Conservation (phyloP, 495 filamentous ascomycete genomes). For the Xylaria telfairii region DNA sequence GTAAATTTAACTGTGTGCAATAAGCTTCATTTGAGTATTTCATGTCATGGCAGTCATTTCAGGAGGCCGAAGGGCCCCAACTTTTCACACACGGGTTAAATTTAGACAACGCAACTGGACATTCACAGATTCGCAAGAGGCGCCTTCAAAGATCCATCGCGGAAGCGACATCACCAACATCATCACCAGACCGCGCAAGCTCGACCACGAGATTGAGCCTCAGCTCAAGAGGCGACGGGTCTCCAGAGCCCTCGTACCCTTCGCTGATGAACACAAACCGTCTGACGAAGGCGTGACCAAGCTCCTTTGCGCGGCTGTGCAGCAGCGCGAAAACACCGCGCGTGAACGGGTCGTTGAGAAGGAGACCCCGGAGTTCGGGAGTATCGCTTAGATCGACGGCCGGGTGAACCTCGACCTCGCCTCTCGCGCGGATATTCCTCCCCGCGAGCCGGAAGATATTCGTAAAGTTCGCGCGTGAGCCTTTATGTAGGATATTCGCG, state of each 20-base stretch:
- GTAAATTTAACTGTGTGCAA: neutral
- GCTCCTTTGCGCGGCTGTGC: neutral
- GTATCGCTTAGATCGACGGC: neutral
- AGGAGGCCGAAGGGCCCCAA: neutral
- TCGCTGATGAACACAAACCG: constrained; percentile 9
- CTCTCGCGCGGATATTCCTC: neutral
- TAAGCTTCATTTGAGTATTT: neutral
- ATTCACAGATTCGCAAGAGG: neutral
- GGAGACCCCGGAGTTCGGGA: neutral
- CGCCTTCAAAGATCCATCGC: neutral
- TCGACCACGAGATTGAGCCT: constrained; percentile 10
- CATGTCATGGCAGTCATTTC: neutral
- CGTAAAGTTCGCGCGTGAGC: neutral
- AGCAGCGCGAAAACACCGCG: constrained; percentile 1
- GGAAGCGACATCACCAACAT: neutral
- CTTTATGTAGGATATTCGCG: constrained; percentile 1
- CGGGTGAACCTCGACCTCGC: neutral
- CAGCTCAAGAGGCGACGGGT: neutral
- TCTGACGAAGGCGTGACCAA: neutral
- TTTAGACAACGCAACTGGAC: no score
- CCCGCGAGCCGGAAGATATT: neutral
- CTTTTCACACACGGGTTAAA: neutral
- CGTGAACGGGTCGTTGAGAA: constrained; percentile 11
- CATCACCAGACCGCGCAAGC: neutral
- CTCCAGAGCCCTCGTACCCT: neutral